Evolutionary conservation across 345 rosid genomes (phyloP).

Genomic region (Sonneratia alba): DNA sequence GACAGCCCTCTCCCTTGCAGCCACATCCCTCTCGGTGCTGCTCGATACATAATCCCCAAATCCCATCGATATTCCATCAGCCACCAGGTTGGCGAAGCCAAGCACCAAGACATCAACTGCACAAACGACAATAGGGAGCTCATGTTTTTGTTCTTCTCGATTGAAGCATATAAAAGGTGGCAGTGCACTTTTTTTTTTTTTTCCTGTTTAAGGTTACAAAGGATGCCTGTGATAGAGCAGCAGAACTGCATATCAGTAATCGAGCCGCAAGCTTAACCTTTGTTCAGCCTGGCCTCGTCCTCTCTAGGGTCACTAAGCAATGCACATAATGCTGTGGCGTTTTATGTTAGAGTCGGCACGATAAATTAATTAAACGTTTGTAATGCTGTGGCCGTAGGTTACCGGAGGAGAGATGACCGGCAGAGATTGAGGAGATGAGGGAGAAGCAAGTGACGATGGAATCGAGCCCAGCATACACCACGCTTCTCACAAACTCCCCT

Average conservation of each 20-base stretch:
- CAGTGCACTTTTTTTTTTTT: neutral
- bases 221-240: too few species aligned
- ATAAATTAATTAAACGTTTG: too few species aligned
- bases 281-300: too few species aligned
- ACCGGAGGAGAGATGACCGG: constrained; percentile 28
- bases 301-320: too few species aligned
- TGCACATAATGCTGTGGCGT: too few species aligned
- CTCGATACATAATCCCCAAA: constrained; percentile 26
- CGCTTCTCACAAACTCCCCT: constrained; percentile 28
- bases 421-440: constrained; percentile 38
- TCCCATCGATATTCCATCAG: constrained; percentile 37
- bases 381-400: too few species aligned
- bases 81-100: constrained; percentile 33
- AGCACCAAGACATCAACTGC: constrained; percentile 26
- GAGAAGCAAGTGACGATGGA: constrained; percentile 36
- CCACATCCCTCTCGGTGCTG: constrained; percentile 26
- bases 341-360: too few species aligned
- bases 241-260: too few species aligned
- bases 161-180: neutral
- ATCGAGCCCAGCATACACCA: constrained; percentile 31
- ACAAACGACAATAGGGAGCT: neutral
- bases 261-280: too few species aligned
- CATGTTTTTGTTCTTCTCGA: neutral
- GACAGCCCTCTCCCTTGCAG: constrained; percentile 18
- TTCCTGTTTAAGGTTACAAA: too few species aligned